phyloP scores from a whole-genome alignment of 2,329 filamentous ascomycete genomes.

The Eurotiales sp. region DNA sequence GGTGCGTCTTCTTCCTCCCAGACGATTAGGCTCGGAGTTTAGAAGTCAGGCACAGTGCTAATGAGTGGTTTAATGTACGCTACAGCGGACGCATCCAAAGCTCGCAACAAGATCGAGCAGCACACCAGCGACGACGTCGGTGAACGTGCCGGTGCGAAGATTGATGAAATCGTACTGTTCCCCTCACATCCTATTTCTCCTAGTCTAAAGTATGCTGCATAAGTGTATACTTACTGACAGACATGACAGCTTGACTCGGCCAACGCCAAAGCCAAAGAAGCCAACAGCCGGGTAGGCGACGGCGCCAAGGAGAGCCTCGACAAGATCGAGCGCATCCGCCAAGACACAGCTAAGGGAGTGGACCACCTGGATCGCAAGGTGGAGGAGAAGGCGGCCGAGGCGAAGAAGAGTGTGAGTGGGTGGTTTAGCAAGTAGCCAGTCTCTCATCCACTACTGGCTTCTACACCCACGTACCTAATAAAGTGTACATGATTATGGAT shows the following conservation, averaged over 20 bases:
- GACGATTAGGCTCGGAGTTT: too few species aligned
- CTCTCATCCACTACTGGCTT: too few species aligned
- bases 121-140: conserved; percentile 58
- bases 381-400: conserved; percentile 71
- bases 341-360: conserved; percentile 59
- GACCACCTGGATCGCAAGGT: conserved; percentile 81
- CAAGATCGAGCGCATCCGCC: conserved; percentile 59
- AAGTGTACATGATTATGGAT: too few species aligned
- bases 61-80: not conserved
- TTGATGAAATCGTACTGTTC: conserved; percentile 64
- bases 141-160: conserved; percentile 59
- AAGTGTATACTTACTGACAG: conserved; percentile 19
- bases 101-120: conserved; percentile 62
- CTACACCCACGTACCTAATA: too few species aligned
- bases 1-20: conserved; percentile 50
- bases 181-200: not conserved
- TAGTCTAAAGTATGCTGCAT: not conserved
- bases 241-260: conserved; percentile 37
- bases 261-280: conserved; percentile 58
- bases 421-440: conserved; percentile 65
- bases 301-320: conserved; percentile 57
- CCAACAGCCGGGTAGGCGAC: conserved; percentile 56
- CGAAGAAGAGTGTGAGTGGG: conserved; percentile 76
- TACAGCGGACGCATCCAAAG: conserved; percentile 71
- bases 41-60: too few species aligned